Evolutionary conservation across 768 basidiomycete genomes (phyloP).

Genomic region (Polyporus arcularius): DNA sequence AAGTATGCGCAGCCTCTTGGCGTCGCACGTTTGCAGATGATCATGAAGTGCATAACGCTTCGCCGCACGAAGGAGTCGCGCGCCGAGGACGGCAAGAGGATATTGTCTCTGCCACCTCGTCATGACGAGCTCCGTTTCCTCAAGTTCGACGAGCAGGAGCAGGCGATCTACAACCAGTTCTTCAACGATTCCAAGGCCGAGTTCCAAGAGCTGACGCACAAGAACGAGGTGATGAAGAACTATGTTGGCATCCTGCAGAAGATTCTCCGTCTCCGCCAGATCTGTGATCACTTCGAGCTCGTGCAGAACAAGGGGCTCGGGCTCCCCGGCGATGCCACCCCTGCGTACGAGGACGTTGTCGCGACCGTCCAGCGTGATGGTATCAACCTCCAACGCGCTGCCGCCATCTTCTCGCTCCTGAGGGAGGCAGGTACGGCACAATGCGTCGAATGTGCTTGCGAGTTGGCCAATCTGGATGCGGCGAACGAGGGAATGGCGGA

Average conservation of each 20-base stretch:
- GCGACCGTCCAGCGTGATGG: conserved; percentile 78
- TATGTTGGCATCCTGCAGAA: conserved; percentile 97
- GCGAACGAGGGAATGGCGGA: conserved; percentile 48
- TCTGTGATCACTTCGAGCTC: conserved; percentile 94
- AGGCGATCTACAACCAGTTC: conserved; percentile 84
- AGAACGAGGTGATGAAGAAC: conserved; percentile 96
- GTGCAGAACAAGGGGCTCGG: conserved; percentile 66
- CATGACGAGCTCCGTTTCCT: conserved; percentile 85
- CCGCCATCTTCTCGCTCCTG: conserved; percentile 81
- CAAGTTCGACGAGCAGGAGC: conserved; percentile 80
- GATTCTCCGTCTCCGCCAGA: conserved; percentile 93
- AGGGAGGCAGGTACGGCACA: conserved; percentile 86
- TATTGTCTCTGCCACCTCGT: conserved; percentile 89
- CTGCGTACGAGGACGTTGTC: conserved; percentile 78
- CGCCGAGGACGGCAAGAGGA: conserved; percentile 75
- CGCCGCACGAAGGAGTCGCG: conserved; percentile 94
- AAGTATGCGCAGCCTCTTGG: conserved; percentile 91
- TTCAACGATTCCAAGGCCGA: conserved; percentile 90
- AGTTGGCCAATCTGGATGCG: conserved; percentile 52
- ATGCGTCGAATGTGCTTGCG: conserved; percentile 84
- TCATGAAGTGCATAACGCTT: conserved; percentile 96
- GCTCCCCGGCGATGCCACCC: conserved; percentile 44
- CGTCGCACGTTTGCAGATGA: conserved; percentile 89
- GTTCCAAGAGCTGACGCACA: conserved; percentile 82
- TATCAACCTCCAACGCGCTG: conserved; percentile 70